These are phyloP conservation scores for Heterobasidion annosum DNA, from an alignment of 1,284 basidiomycete genomes.

Conservation along the genomic window DNA sequence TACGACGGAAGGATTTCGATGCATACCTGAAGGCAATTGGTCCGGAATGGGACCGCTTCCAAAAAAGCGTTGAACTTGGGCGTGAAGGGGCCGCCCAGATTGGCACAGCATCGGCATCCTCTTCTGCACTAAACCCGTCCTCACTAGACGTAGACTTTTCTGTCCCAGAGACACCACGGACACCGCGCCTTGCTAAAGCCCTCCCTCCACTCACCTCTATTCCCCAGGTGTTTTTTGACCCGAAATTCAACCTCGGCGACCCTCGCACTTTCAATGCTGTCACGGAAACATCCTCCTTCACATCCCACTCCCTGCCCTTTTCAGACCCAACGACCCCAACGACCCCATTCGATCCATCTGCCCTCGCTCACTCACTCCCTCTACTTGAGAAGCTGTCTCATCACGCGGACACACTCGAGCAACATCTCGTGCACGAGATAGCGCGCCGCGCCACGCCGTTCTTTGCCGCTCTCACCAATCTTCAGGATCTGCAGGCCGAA, in stretches of 20 bases:
- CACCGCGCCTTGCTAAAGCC: conserved; percentile 24
- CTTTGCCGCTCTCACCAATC: conserved; percentile 92
- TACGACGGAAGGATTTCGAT: conserved; percentile 80
- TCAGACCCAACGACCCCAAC: conserved; percentile 17
- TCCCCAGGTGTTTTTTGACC: conserved; percentile 74
- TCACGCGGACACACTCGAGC: conserved; percentile 91
- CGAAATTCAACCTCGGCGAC: conserved; percentile 80
- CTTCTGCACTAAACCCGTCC: conserved; percentile 4
- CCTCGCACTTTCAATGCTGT: conserved; percentile 78
- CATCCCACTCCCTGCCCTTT: background rate
- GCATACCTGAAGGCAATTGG: conserved; percentile 67
- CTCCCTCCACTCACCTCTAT: conserved; percentile 72
- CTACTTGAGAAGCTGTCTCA: conserved; percentile 90
- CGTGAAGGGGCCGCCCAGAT: conserved; percentile 36
- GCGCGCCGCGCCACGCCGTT: conserved; percentile 87
- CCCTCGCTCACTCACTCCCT: conserved; percentile 58
- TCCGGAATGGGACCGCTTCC: conserved; percentile 72
- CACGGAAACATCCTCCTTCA: conserved; percentile 42
- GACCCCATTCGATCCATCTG: conserved; percentile 35
- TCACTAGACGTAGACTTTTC: conserved; percentile 8
- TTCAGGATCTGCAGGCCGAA: conserved; percentile 88
- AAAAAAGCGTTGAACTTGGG: conserved; percentile 39
- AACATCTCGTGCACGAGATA: conserved; percentile 92
- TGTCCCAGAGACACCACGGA: conserved; percentile 20
- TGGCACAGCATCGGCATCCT: conserved; percentile 21